Evolutionary conservation across 169 alveolate genomes (phyloP).

Genomic region (Babesia bovis): DNA sequence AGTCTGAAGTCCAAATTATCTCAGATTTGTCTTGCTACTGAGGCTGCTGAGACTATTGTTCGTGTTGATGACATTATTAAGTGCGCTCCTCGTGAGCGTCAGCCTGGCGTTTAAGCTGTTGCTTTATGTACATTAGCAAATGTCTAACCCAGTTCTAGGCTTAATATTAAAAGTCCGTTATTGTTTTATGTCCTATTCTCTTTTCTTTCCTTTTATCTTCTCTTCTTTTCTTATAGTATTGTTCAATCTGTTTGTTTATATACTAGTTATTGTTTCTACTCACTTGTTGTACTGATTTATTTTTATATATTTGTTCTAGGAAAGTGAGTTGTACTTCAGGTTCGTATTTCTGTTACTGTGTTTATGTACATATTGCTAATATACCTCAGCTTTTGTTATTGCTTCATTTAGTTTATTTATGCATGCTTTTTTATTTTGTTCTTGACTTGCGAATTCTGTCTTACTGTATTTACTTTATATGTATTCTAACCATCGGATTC

Average conservation of each 20-base stretch:
- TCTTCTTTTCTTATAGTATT: conserved; percentile 48
- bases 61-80: conserved; percentile 98
- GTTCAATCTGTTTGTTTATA: conserved; percentile 15
- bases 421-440: conserved; percentile 62
- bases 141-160: neutral
- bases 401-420: conserved; percentile 40
- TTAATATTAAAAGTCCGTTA: conserved; percentile 37
- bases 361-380: neutral
- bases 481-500: conserved; percentile 56
- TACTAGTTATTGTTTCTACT: neutral
- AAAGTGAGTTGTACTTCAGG: conserved; percentile 36
- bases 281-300: conserved; percentile 49
- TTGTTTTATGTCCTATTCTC: conserved; percentile 53
- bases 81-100: conserved; percentile 97
- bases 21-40: conserved; percentile 96
- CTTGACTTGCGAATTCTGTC: conserved; percentile 53
- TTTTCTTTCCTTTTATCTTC: conserved; percentile 48
- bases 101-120: conserved; percentile 45
- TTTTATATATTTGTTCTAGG: conserved; percentile 54
- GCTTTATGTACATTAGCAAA: neutral
- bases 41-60: conserved; percentile 98
- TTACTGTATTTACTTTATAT: no score
- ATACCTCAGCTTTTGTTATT: conserved; percentile 48
- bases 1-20: conserved; percentile 95
- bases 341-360: conserved; percentile 27